Base-by-base conservation (phyloP, 768 basidiomycete species). In the Hypholoma sublateritium region DNA sequence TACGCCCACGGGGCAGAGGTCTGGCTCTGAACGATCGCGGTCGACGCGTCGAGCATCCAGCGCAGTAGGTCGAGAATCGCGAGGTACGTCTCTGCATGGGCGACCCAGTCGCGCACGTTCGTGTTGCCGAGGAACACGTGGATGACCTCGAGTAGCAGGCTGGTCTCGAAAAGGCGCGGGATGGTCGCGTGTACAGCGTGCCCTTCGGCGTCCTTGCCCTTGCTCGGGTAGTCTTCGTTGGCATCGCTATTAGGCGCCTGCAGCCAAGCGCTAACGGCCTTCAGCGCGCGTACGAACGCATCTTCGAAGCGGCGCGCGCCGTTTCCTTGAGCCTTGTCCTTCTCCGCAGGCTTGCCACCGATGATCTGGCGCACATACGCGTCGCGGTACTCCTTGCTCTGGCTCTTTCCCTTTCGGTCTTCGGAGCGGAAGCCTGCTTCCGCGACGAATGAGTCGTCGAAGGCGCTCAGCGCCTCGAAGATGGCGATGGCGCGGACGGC, bases 71-170 rank as follows among this genome's bases (percentile, higher is more conserved):
- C 67, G 42, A 77, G 55, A 12, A 75, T 66, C 5, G 60, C 63
- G 21, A 65, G 32, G 60, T 75, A 77, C 35, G 71, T 61, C 42
- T 72, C 72, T 37, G 62, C 58, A 55, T 73, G 73, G 28, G 67
- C 62, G 51, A 77, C 61, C 75, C 74, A 77, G 59, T 73, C 70
- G 21, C 64, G 67, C 41, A 70, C 66, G 22, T 68, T 71, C 32
- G 62, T 64, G 57, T 72, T 70, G 48, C 56, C 55, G 19, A 77
- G 62, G 59, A 72, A 74, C 5, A 52, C 62, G 45, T 71, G 66
- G 6, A 77, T 59, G 4, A 74, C 68, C 47, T 71, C 69, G 1
- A 70, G 70, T n/a, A 75, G 62, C 42, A 64, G 62, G 17, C 69
- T 72, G 34, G 62, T 50, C 37, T 61, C 25, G 59, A 73, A 60